Conservation (phyloP, 768 basidiomycete genomes). For the Auriscalpium vulgare region DNA sequence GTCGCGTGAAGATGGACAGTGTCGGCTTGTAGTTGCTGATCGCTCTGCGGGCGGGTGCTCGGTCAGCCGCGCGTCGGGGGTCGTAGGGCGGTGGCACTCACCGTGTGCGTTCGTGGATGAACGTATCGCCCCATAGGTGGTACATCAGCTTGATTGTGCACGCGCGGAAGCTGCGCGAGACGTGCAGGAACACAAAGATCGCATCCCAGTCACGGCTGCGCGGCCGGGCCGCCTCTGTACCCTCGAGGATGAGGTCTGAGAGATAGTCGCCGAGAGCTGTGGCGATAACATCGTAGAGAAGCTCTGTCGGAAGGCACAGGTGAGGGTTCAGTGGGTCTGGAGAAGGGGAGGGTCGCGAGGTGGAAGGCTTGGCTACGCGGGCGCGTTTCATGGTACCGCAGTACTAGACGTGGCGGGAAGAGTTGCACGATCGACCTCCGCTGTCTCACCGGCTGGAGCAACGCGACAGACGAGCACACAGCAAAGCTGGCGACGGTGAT, state of each 20-base stretch:
- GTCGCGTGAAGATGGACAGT: conserved; percentile 1
- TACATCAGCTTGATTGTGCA: conserved; percentile 11
- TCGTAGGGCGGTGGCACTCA: not conserved
- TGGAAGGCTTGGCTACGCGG: no score
- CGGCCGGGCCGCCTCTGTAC: not conserved
- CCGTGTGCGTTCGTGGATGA: conserved; percentile 10
- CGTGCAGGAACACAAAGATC: conserved; percentile 7
- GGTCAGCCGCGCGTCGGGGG: no score
- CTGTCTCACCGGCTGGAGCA: no score
- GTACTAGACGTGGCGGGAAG: no score
- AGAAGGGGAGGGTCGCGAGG: not conserved
- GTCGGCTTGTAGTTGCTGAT: conserved; percentile 13
- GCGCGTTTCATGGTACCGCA: not conserved
- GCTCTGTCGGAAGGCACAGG: conserved; percentile 8
- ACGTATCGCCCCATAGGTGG: conserved; percentile 13
- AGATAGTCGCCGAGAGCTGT: conserved; percentile 8
- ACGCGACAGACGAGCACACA: no score
- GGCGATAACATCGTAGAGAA: conserved; percentile 7
- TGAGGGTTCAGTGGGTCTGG: not conserved
- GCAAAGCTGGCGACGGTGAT: no score
- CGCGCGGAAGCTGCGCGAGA: conserved; percentile 8
- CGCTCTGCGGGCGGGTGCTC: not conserved
- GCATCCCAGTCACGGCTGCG: conserved; percentile 2
- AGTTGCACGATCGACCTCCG: no score
- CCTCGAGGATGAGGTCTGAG: conserved; percentile 5